Evolutionary conservation across 805 yeast genomes (phyloP), one percentile per base, ranked within the genome.

Genomic region (Candida glaebosa): DNA sequence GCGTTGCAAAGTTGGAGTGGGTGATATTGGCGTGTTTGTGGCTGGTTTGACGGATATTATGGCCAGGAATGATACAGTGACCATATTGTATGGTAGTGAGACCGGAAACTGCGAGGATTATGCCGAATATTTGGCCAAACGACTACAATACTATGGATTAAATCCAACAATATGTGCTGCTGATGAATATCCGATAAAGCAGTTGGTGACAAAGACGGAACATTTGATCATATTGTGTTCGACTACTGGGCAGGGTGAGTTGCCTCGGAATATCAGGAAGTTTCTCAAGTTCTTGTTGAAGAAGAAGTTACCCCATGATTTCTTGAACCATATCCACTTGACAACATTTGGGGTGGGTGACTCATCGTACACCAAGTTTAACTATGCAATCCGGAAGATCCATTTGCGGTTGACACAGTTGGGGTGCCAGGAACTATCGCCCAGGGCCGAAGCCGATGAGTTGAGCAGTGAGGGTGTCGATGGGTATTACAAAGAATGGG

Each of bases 191-290:
- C 77, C 81, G 43, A 59, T 82, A 34, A 74, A 71, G 49, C 69
- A 69, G 41, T 63, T 87, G 38, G 64, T 77, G 4, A 69, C 78
- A 3, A 61, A 65, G 8, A 72, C 79, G 12, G 53, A 64, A 5
- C 61, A 63, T 20, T 66, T 79, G 39, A 67, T 82, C 17, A 70
- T 83, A 0, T 58, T 91, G 2, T 85, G 95, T 57, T 82, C 96
- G 1, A 91, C 99, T 0, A 84, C 96, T 1, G 98, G 99, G 5
- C 97, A 91, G 61, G 99, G 99, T 19, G 96, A 85, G 46, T 61
- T 91, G 25, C 98, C 99, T 0, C 62, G 84, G 32, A 87, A 87
- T 56, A 82, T 84, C 1, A 70, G 71, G 47, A 78, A 76, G 45
- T 78, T 91, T 47, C 85, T 96, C 95, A 72, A 74, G 49, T 79